Evolutionary conservation across 1,284 basidiomycete species (phyloP), one percentile per base, ranked within the genome.

Genomic region (Puccinia polysora): DNA sequence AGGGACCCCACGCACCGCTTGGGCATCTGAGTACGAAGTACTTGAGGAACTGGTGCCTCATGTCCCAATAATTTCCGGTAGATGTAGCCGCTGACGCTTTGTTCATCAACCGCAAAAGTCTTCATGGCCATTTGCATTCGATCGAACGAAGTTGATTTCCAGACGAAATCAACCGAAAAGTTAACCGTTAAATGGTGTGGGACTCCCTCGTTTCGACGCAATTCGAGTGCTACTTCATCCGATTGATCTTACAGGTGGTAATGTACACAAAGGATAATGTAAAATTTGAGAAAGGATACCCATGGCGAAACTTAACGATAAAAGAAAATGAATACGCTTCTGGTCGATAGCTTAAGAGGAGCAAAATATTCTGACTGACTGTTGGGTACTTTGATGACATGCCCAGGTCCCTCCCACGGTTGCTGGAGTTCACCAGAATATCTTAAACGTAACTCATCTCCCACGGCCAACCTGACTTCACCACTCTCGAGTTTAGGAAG

Each of bases 111-210:
- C 10, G 96, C 95, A 80, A 99, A 98, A 1, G 93, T 97, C 84
- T 96, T 97, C 93, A 99, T 97, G 0, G 96, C 96, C 60, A 91
- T 84, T 80, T 98, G 96, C 96, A 98, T 98, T 67, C 96, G 86
- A 80, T 97, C 95, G 77, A 98, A 99, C 79, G 92, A 96, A 0
- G 96, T 98, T 6, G 92, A 93, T 81, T 98, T 98, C 96, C 96
- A 99, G 15, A 99, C 93, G 78, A 98, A 99, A 80, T 98, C 96
- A 50, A 89, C 94, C 0, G 90, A 88, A 78, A 96, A 98, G 77
- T 92, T 91, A 78, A 95, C 91, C 0, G 91, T 95, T 82, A 93
- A 87, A 62, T 98, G 93, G 23, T 88, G 86, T 2, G 96, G 96
- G 5, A 96, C 94, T n/a, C 90, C 91, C 75, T 97, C 94, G 4